Conservation (phyloP, 179 eudicot species). For the Pouteria campechiana region DNA sequence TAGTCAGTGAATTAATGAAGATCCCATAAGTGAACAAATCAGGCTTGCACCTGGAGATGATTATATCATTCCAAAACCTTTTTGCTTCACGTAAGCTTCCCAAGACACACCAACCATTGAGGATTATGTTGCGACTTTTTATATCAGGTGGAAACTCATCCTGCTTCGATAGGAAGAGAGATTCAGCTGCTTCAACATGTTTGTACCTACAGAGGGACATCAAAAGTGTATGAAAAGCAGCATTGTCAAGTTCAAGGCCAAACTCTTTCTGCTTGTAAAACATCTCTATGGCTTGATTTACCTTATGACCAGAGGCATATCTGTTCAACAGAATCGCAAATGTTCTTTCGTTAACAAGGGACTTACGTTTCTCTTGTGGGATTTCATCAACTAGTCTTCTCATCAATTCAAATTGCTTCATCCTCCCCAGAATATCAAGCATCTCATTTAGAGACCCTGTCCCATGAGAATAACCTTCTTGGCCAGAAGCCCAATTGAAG, state of each 20-base stretch:
- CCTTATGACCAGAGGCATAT: conserved; percentile 61
- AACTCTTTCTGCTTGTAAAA: conserved; percentile 48
- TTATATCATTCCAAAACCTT: conserved; percentile 70
- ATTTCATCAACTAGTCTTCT: conserved; percentile 59
- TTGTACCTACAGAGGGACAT: conserved; percentile 57
- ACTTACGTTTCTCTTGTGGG: conserved; percentile 35
- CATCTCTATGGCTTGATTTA: conserved; percentile 47
- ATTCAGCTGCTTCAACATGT: conserved; percentile 75
- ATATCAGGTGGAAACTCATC: conserved; percentile 36
- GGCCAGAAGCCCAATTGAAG: conserved; percentile 54
- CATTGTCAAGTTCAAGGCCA: conserved; percentile 46
- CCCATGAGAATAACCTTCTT: conserved; percentile 30
- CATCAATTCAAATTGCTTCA: conserved; percentile 41
- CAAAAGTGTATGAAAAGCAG: conserved; percentile 60
- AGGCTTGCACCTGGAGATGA: conserved; percentile 41
- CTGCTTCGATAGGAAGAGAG: conserved; percentile 41
- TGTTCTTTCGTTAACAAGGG: conserved; percentile 38
- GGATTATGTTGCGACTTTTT: conserved; percentile 71
- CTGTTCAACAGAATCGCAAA: conserved; percentile 54
- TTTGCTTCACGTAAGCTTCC: conserved; percentile 68
- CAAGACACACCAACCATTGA: conserved; percentile 78
- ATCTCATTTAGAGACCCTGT: conserved; percentile 46
- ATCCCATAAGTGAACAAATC: conserved; percentile 64
- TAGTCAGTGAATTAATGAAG: conserved; percentile 54
- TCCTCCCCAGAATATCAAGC: conserved; percentile 61